Percentiles rank a stretch among this genome's conserved stretches.
These are phyloP conservation scores for Wickerhamomyces sp. DNA, from an alignment of 1,139 yeast species.

Conservation along the genomic window DNA sequence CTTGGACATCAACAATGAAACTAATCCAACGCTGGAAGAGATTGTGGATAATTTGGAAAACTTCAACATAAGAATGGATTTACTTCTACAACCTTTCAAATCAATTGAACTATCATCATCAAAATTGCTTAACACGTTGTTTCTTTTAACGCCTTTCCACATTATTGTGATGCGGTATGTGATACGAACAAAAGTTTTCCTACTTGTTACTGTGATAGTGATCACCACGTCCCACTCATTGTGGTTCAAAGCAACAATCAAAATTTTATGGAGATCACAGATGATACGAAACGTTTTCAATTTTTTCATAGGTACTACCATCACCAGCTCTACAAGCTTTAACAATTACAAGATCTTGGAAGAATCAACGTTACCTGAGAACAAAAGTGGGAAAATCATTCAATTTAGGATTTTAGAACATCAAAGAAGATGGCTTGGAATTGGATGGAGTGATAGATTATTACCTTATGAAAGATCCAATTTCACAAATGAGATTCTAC, in stretches of 20 bases:
- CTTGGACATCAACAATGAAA: conserved; percentile 6
- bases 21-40: conserved; percentile 48
- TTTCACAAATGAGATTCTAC: conserved; percentile 42
- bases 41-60: conserved; percentile 46
- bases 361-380: conserved; percentile 37
- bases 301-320: conserved; percentile 37
- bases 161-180: conserved; percentile 33
- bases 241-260: conserved; percentile 45
- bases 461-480: conserved; percentile 48
- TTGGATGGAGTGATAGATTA: conserved; percentile 52
- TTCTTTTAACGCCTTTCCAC: conserved; percentile 46
- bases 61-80: conserved; percentile 40
- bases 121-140: conserved; percentile 26
- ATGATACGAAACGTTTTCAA: conserved; percentile 38
- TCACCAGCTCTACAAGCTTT: conserved; percentile 26
- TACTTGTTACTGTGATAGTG: conserved; percentile 37
- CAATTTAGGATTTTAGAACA: conserved; percentile 50
- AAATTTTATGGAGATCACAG: conserved; percentile 51
- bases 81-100: conserved; percentile 23
- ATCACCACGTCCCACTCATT: conserved; percentile 47
- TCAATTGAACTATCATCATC: conserved; percentile 18
- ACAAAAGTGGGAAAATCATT: conserved; percentile 41
- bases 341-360: conserved; percentile 32
- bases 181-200: conserved; percentile 32
- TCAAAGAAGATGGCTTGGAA: conserved; percentile 57